These are phyloP conservation scores for Pleodorina starrii DNA, from an alignment of 139 green algal genomes.

Conservation along the genomic window DNA sequence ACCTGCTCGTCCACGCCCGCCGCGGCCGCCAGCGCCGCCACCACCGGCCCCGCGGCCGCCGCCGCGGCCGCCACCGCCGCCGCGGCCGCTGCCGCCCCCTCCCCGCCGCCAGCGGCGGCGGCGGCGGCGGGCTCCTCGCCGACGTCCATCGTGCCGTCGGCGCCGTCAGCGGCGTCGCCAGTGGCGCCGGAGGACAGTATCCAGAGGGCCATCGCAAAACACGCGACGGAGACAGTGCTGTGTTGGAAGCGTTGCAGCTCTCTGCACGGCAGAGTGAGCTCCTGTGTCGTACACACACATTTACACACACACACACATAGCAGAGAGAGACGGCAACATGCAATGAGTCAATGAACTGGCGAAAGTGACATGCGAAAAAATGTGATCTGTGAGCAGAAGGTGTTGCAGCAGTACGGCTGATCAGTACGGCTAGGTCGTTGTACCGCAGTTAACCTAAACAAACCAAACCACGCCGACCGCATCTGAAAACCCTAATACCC, in stretches of 20 bases:
- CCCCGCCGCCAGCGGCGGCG: neutral
- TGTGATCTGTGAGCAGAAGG: no score
- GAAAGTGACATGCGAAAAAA: no score
- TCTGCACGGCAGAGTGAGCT: constrained; percentile 2
- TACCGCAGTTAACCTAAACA: no score
- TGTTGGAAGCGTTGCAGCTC: neutral
- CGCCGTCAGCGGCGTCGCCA: neutral
- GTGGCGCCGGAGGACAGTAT: neutral
- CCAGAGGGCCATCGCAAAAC: neutral
- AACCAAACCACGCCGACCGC: no score
- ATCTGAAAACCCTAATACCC: no score
- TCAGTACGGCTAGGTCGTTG: no score
- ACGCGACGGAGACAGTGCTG: neutral
- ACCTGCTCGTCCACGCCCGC: neutral
- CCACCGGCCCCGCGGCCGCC: neutral
- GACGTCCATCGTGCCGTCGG: neutral
- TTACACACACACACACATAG: no score
- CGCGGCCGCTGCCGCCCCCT: neutral
- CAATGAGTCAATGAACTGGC: no score
- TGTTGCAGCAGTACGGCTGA: no score
- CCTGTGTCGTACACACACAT: neutral
- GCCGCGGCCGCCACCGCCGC: neutral
- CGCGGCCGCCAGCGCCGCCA: neutral
- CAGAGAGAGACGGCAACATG: no score
- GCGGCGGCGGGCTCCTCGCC: neutral